Base-by-base conservation (phyloP, 1,284 basidiomycete genomes). In the Boletus mariae region DNA sequence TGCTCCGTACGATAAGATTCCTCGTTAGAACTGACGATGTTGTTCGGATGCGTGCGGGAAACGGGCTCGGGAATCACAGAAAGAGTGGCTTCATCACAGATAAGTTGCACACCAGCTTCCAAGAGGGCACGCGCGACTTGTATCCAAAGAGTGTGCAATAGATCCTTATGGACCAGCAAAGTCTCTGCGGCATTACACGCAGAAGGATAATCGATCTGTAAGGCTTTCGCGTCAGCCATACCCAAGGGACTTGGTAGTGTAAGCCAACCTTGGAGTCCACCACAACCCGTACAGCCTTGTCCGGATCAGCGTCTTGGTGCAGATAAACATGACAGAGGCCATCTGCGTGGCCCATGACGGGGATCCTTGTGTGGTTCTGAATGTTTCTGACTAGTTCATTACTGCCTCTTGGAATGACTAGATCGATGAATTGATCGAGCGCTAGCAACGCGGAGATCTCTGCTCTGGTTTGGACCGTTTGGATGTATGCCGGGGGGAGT, bases 311-410 rank as follows among this genome's bases (percentile, higher is more conserved):
- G 35, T 80, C 79, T 59, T 90, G 83, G 70, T 99, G 96, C 3
- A 99, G 73, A 70, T 89, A 98, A 1, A 95, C 85, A 5, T 86
- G 81, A 69, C 96, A 99, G 9, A 98, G 74, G 0, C 96, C 96
- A 70, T 99, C 96, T 4, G 97, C 96, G 66, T 99, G 97, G 1
- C 97, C 97, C 94, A 99, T 98, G 44, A 99, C 97, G 1, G 97
- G 89, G 59, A 99, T 98, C 52, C 90, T 80, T 0, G 96, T 97
- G 57, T 80, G 84, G 56, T 92, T 87, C 70, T 98, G 92, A 54
- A 99, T 98, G 67, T 76, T 88, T 57, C 77, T 80, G 11, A 99
- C 97, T 23, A 99, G 83, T 62, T 82, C 84, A 64, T 96, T 97
- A 64, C 94, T 94, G 13, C 97, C 97, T 51, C 97, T 78, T 0